Evolutionary conservation across 2,329 filamentous ascomycete species (phyloP), one percentile per base, ranked within the genome.

Genomic region (Microsporum canis): DNA sequence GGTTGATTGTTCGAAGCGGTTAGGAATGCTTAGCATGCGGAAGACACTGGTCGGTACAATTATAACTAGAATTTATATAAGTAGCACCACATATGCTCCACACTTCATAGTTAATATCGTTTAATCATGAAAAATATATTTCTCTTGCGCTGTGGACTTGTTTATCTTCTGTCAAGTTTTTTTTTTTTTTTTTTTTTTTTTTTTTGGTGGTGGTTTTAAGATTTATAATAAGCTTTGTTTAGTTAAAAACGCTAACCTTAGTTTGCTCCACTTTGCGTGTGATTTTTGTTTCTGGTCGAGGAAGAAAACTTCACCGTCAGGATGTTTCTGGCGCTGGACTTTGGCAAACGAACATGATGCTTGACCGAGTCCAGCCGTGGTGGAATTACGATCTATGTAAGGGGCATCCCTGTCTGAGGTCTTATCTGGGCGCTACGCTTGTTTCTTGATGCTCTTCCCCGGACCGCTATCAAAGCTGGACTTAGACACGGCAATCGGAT

Each of bases 341-440:
- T 29, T 27, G 27, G 45, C 17, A 8, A 5, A 47, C 23, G 45
- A 31, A 49, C 45, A 3, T 49, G 17, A 49, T 49, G 45, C 45
- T 49, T 49, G 49, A 31, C 49, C 49, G 49, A 55, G 49, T 55
- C 49, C 49, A 55, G 49, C 49, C 49, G 49, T 53, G 47, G 47
- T 14, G 23, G 49, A 12, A 33, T 34, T 14, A 17, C 10, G 33
- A 17, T 34, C 49, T n/a, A 27, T 49, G 23, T 14, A 7, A 49
- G 45, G 45, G 45, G 1, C 45, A 31, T 12, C 45, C 45, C 23
- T 29, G 45, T 49, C 45, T 23, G 23, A 49, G 27, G 45, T 49
- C 23, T 29, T 31, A 29, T 49, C 45, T 31, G 8, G 17, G 17
- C 17, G 23, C 27, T 8, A 49, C 23, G 45, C 45, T 33, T 49